Evolutionary conservation across 2,329 filamentous ascomycete species (phyloP).

Genomic region (Alternaria ventricosa): DNA sequence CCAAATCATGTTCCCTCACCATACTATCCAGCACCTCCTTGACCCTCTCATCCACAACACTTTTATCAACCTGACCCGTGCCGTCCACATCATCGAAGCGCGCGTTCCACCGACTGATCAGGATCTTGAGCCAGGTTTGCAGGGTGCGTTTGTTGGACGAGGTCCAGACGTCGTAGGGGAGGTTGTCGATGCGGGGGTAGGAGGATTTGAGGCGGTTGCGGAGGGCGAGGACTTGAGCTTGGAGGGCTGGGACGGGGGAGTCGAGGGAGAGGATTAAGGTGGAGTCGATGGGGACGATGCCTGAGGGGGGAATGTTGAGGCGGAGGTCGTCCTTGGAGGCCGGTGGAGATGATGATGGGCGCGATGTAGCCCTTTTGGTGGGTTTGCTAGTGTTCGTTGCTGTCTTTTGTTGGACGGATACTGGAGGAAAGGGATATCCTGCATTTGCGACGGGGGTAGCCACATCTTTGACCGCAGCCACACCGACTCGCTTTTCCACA

Average conservation of each 20-base stretch:
- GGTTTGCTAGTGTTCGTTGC: neutral
- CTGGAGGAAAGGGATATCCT: neutral
- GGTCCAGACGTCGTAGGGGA: slow-evolving; percentile 36
- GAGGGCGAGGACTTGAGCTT: slow-evolving; percentile 27
- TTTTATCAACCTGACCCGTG: neutral
- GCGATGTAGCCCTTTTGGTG: neutral
- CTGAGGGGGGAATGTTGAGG: slow-evolving; percentile 14
- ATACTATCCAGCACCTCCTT: slow-evolving; percentile 31
- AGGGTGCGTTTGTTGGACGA: slow-evolving; percentile 23
- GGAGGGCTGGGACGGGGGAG: slow-evolving; percentile 18
- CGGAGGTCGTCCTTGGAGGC: slow-evolving; percentile 12
- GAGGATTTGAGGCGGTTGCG: slow-evolving; percentile 25
- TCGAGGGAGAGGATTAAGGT: slow-evolving; percentile 27
- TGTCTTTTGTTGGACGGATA: neutral
- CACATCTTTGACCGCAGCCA: no score
- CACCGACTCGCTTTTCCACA: no score
- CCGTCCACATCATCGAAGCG: slow-evolving; percentile 23
- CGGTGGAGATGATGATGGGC: neutral
- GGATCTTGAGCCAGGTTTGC: slow-evolving; percentile 38
- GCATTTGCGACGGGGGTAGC: neutral
- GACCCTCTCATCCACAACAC: slow-evolving; percentile 15
- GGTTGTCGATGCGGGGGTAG: slow-evolving; percentile 33
- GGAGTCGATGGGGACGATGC: slow-evolving; percentile 24
- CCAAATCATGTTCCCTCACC: slow-evolving; percentile 31
- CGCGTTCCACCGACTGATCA: slow-evolving; percentile 30